Evolutionary conservation across 2,329 filamentous ascomycete genomes (phyloP), one percentile per base, ranked within the genome.

Genomic region (Didymella lethalis): DNA sequence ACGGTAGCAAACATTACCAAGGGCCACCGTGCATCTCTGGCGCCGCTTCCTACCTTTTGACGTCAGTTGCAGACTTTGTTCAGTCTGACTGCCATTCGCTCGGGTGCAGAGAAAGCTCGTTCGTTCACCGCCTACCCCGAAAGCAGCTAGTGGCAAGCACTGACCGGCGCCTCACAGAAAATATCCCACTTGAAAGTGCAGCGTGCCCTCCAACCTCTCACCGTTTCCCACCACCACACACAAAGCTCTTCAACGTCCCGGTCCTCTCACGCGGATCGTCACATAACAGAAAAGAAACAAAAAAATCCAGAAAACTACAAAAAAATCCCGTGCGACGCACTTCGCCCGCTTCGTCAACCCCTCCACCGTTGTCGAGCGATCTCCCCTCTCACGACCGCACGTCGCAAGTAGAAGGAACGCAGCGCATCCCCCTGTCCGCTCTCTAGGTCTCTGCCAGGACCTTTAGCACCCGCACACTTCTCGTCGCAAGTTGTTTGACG

Each of bases 231-330:
- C 57, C 57, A 56, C 57, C 66, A 64, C 66, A 65, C 66, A 67
- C 67, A 60, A 57, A 59, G 62, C 58, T 63, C 64, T 61, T 65
- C 69, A 63, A 71, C 68, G 65, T 67, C 65, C 67, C 68, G 69
- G 68, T 73, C 68, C 73, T 62, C 65, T 52, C 38, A 67, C 66
- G 70, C 64, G 72, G 65, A 70, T 65, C 66, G 61, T 60, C 60
- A 54, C 71, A 75, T 72, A 75, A 72, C 70, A 71, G 69, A 75
- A 76, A 75, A 75, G 69, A 68, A 66, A 67, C 69, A 75, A 75
- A 77, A 77, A 77, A 75, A 74, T 69, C 54, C 69, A 75, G 70
- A 76, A 76, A 75, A 75, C 63, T 28, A 64, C 70, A 71, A 70
- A 72, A 74, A 75, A 74, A 66, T 65, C 64, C 54, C 60, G 70